phyloP scores from a whole-genome alignment of 2,329 filamentous ascomycete genomes.

The Beauveria bassiana region DNA sequence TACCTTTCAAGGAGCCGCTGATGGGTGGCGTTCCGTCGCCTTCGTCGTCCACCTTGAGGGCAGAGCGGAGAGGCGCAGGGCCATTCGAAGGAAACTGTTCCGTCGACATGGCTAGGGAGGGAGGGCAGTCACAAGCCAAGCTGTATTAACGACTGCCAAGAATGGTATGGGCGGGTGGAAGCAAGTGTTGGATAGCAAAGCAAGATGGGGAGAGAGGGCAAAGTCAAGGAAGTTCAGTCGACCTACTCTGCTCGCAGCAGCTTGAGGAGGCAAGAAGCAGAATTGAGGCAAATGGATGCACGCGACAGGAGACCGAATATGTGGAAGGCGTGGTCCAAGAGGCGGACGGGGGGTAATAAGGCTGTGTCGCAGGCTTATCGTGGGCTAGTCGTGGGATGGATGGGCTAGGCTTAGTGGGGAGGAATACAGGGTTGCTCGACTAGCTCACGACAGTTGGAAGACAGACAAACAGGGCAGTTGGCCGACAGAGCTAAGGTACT shows the following conservation, averaged over 20 bases:
- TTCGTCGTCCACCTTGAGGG: constrained; percentile 37
- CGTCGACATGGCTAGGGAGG: neutral
- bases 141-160: neutral
- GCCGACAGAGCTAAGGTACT: neutral
- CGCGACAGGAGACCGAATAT: constrained; percentile 7
- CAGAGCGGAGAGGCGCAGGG: constrained; percentile 31
- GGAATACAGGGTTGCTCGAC: neutral
- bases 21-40: constrained; percentile 27
- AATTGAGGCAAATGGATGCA: neutral
- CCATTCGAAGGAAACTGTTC: constrained; percentile 4
- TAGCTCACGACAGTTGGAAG: neutral
- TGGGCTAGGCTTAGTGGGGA: constrained; percentile 3
- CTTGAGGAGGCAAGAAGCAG: neutral
- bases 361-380: neutral
- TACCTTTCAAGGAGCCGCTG: constrained; percentile 36
- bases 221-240: neutral
- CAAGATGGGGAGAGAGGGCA: neutral
- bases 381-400: neutral
- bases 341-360: neutral
- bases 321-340: neutral
- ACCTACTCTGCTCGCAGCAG: neutral
- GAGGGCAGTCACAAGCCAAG: constrained; percentile 7
- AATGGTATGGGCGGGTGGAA: constrained; percentile 14
- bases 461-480: neutral
- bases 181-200: neutral